Percentiles rank a stretch among this genome's conserved stretches.
Conservation (phyloP, 345 rosid species). For the Pelargonium nanum region DNA sequence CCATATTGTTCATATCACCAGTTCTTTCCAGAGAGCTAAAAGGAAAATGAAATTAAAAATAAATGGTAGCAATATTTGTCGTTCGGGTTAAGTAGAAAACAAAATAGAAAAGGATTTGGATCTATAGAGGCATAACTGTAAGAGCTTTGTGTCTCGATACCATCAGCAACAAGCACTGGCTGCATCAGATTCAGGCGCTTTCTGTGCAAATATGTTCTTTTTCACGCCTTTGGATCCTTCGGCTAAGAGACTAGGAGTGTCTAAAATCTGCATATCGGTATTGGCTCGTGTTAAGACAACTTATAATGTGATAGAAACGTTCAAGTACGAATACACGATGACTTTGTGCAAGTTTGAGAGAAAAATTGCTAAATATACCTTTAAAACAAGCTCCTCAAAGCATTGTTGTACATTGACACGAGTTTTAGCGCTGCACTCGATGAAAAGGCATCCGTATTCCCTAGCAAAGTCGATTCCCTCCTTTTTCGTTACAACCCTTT, state of each 20-base stretch:
- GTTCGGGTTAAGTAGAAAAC: not conserved
- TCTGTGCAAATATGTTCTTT: slow-evolving; percentile 77
- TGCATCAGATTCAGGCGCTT: slow-evolving; percentile 41
- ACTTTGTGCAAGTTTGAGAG: not conserved
- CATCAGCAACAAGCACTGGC: slow-evolving; percentile 55
- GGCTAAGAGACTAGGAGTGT: slow-evolving; percentile 68
- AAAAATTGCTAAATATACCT: slow-evolving; percentile 29
- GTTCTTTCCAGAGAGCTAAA: no score
- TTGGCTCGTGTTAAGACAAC: not conserved
- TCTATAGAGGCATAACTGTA: not conserved
- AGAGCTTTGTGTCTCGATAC: no score
- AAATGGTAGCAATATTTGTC: no score
- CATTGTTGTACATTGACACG: slow-evolving; percentile 82
- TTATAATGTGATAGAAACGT: not conserved
- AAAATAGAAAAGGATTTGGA: not conserved
- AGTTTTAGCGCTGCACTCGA: slow-evolving; percentile 94
- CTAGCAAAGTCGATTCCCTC: slow-evolving; percentile 87
- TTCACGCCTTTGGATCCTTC: slow-evolving; percentile 67
- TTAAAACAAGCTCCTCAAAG: slow-evolving; percentile 93
- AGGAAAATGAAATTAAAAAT: no score
- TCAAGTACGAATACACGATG: no score
- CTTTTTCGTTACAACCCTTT: slow-evolving; percentile 78
- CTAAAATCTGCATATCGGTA: slow-evolving; percentile 52
- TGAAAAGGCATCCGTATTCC: slow-evolving; percentile 81
- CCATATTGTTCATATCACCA: no score